A percentile compares a stretch with the other conserved stretches of the same genome.
Evolutionary conservation across 2,329 filamentous ascomycete genomes (phyloP).

Genomic region (Colletotrichum simmondsii): DNA sequence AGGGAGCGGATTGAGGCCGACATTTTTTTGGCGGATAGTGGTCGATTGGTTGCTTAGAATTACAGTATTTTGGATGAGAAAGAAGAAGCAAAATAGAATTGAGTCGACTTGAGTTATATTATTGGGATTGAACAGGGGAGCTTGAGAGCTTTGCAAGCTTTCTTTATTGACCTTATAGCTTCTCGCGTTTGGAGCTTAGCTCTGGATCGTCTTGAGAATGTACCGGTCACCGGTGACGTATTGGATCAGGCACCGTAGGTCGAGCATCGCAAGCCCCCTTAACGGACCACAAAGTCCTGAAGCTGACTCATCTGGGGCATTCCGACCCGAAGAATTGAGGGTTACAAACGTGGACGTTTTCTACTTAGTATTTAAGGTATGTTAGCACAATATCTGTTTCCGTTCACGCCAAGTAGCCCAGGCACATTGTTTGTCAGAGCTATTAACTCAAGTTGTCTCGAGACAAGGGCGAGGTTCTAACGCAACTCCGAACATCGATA

Average conservation of each 20-base stretch:
- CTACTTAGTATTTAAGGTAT: not conserved
- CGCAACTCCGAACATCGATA: too few species aligned
- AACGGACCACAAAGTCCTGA: not conserved
- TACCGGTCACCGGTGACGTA: conserved; percentile 14
- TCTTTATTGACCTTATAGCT: not conserved
- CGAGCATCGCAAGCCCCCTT: not conserved
- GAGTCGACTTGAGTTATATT: not conserved
- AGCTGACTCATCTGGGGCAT: not conserved
- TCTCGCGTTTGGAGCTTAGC: not conserved
- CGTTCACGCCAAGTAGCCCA: too few species aligned
- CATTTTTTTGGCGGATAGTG: not conserved
- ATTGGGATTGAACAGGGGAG: not conserved
- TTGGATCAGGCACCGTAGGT: not conserved
- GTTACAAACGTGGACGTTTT: too few species aligned
- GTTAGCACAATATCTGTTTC: not conserved
- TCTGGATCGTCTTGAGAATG: not conserved
- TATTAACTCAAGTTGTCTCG: too few species aligned
- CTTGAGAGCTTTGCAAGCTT: too few species aligned
- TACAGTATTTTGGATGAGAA: too few species aligned
- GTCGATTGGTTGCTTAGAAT: too few species aligned
- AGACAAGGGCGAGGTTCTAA: too few species aligned
- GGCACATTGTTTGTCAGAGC: too few species aligned
- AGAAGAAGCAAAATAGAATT: too few species aligned
- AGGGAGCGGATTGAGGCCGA: conserved; percentile 12
- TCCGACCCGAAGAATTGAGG: not conserved